Evolutionary conservation across 208 protist species (phyloP), one percentile per base, ranked within the genome.

Genomic region (Novymonas esmeraldas): DNA sequence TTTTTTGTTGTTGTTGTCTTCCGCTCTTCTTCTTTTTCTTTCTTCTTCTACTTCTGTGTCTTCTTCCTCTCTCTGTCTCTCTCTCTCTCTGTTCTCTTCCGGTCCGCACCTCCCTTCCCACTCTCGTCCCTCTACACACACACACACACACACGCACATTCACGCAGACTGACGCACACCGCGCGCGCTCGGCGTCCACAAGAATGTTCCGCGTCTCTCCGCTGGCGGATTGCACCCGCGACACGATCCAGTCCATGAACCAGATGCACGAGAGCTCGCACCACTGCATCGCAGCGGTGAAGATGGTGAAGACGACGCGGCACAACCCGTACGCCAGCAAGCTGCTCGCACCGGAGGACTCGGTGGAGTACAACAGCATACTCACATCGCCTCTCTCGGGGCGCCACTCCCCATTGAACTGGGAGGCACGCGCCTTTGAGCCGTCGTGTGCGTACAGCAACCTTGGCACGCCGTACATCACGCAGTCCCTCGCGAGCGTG

Each of bases 241-340:
- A 79, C 54, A 77, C 54, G 31, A 68, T 86, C 20, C 87, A 93
- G 70, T 70, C 81, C 34, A 74, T 76, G 60, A 93, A 93, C 63
- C 70, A 67, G 41, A 29, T 59, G 54, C 20, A 42, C 34, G 80
- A 59, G 26, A 50, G 68, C 20, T 44, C 16, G 36, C 60, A 60
- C 22, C 60, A 60, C 22, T 22, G 46, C 39, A 45, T 58, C 33
- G 55, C 64, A 18, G 64, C 57, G 50, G 62, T 42, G 31, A 59
- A 66, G 22, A 31, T 56, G 13, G 49, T 39, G 14, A 81, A 65
- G 55, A 54, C 31, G 39, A 57, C 70, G 49, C 74, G 68, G 20
- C 86, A 92, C 76, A 83, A 93, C 64, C 87, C 87, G 11, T 93
- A 93, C 69, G 57, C 65, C 49, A 68, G 45, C 42, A 64, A 64